phyloP scores from a whole-genome alignment of 768 basidiomycete species.

The Leccinum subgranulosum region DNA sequence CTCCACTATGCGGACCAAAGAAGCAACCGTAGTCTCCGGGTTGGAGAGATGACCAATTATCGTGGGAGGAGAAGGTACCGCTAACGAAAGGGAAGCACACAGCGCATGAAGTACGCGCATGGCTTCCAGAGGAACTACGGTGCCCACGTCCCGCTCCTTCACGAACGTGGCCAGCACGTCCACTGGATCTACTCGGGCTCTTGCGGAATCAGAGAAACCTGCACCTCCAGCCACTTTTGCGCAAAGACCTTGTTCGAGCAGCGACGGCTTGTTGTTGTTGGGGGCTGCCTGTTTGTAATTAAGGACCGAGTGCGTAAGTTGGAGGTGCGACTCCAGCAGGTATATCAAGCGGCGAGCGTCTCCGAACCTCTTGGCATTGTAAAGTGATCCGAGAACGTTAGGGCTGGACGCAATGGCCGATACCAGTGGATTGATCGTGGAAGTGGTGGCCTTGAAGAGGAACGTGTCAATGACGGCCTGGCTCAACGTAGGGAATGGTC shows the following conservation, averaged over 20 bases:
- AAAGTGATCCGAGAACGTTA: constrained; percentile 56
- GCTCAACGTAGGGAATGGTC: constrained; percentile 60
- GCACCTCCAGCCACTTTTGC: constrained; percentile 54
- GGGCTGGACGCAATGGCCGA: constrained; percentile 62
- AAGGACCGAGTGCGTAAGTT: constrained; percentile 58
- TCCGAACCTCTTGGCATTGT: constrained; percentile 58
- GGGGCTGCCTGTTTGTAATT: constrained; percentile 55
- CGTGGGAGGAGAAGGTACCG: constrained; percentile 62
- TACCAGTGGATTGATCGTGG: constrained; percentile 79
- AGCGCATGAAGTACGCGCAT: constrained; percentile 65
- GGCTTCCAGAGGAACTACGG: constrained; percentile 60
- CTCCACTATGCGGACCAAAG: constrained; percentile 67
- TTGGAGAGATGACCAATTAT: constrained; percentile 77
- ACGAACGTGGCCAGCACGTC: constrained; percentile 72
- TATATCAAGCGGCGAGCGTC: constrained; percentile 68
- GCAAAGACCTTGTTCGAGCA: constrained; percentile 77
- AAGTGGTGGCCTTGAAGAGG: constrained; percentile 70
- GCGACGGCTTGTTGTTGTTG: constrained; percentile 46
- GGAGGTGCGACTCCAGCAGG: constrained; percentile 66
- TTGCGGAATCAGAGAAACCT: constrained; percentile 40
- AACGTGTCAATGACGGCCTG: constrained; percentile 67
- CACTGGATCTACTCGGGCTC: constrained; percentile 62
- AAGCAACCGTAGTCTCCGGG: constrained; percentile 65
- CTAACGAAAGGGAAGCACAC: constrained; percentile 59
- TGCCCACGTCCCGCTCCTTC: constrained; percentile 60